Base-by-base conservation (phyloP, 2,329 filamentous ascomycete species). In the Cercospora zeina region DNA sequence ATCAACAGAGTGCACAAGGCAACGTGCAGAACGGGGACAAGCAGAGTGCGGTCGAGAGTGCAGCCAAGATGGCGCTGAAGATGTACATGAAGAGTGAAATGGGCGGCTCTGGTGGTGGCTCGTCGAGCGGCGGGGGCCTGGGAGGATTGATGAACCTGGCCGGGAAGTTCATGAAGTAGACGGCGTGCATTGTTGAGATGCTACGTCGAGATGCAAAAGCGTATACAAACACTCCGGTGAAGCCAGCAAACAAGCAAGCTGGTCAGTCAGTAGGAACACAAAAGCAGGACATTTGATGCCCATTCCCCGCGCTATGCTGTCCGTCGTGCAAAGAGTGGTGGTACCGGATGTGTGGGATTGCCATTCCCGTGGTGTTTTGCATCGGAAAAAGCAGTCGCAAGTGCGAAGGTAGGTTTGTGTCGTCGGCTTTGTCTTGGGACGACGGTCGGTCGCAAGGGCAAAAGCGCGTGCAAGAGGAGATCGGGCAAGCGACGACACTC, bases 41-140 rank as follows among this genome's bases (percentile, higher is more conserved):
- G 84, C 86, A 96, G 77, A 87, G 86, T 53, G 91, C 87, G 54
- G 80, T 97, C 51, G 86, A 89, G 73, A 81, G 87, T 75, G 93
- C 93, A 2, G 92, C 87, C 1, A 88, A 96, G 82, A 89, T 90
- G 84, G 93, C 92, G 2, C 77, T 96, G 70, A 92, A 96, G 84
- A 89, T 96, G 85, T 96, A 93, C 77, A 79, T 96, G 80, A 93
- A 96, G 84, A 86, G 84, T 69, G 83, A 91, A 74, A 77, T 76
- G 73, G 77, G 79, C 30, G 70, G 71, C 11, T 83, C 83, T 19
- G 76, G 81, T 66, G 78, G 80, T 45, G 75, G 78, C n/a, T 71
- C 77, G 24, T 65, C 69, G 11, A 24, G 39, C 19, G 76, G 81
- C 66, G 78, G 66, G 16, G 65, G 63, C 16, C 34, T 67, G n/a